Evolutionary conservation across 202 grass and related monocot genomes (phyloP).

Genomic region (Sporobolus alterniflorus): DNA sequence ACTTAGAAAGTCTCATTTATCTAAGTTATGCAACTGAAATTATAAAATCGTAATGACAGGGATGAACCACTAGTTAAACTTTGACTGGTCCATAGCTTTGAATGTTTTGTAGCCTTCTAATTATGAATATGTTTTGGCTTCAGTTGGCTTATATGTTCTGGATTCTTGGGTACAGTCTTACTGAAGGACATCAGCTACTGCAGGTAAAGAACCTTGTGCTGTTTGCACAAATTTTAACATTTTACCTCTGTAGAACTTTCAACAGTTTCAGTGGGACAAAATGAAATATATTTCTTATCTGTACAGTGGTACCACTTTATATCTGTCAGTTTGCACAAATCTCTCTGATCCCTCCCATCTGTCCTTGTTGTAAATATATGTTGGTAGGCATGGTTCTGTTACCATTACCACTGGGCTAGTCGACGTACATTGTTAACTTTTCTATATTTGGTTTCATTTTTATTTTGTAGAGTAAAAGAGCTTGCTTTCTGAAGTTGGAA

Average conservation of each 20-base stretch:
- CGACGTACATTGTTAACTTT: constrained; percentile 4
- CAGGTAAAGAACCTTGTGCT: constrained; percentile 58
- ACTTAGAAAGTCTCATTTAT: background rate
- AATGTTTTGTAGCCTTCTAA: constrained; percentile 3
- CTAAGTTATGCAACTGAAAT: constrained; percentile 5
- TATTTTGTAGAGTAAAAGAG: constrained; percentile 74
- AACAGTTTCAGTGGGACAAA: background rate
- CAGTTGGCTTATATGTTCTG: constrained; percentile 97
- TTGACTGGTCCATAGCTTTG: background rate
- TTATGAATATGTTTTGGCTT: constrained; percentile 16
- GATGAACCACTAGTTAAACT: background rate
- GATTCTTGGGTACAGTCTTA: constrained; percentile 84
- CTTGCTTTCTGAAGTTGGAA: constrained; percentile 91
- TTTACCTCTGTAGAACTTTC: background rate
- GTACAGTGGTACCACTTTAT: background rate
- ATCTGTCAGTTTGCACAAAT: background rate
- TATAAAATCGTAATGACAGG: background rate
- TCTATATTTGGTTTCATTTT: constrained; percentile 16
- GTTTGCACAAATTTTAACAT: background rate
- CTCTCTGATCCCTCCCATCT: background rate
- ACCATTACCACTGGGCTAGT: constrained; percentile 6
- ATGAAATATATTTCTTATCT: background rate
- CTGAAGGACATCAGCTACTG: constrained; percentile 77
- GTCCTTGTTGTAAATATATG: background rate
- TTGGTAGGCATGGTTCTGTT: background rate